phyloP scores from a whole-genome alignment of 305 asterid species.

The Fraxinus sp. region DNA sequence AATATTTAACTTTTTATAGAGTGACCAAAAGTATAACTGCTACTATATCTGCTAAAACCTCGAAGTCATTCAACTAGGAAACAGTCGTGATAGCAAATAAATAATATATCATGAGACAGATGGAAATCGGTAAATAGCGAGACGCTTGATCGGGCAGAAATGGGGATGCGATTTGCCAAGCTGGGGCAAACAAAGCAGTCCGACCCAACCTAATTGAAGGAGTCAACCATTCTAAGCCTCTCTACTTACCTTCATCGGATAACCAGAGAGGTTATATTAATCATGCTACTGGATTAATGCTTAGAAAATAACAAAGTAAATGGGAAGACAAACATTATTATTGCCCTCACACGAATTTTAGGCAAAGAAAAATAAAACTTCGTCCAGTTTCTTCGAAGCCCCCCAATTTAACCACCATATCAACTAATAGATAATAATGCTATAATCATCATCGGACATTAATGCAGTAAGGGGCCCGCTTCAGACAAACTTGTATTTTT shows the following conservation, averaged over 20 bases:
- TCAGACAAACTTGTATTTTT: not conserved
- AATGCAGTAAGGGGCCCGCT: not conserved
- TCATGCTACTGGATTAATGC: too few relatives aligned
- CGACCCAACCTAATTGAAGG: not conserved
- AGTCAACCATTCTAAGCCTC: not conserved
- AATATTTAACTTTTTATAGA: too few relatives aligned
- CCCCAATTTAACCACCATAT: constrained; percentile 14
- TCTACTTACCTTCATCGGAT: not conserved
- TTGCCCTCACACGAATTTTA: too few relatives aligned
- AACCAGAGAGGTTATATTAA: not conserved
- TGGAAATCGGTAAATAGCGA: not conserved
- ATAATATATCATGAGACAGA: not conserved
- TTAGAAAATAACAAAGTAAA: constrained; percentile 9
- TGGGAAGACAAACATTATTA: not conserved
- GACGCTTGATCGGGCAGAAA: not conserved
- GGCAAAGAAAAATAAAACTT: not conserved
- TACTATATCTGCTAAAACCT: constrained; percentile 5
- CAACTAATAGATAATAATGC: not conserved
- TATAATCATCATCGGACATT: not conserved
- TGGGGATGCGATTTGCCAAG: too few relatives aligned
- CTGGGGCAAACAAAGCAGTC: too few relatives aligned
- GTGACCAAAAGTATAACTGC: too few relatives aligned
- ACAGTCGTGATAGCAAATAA: not conserved
- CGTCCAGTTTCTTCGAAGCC: constrained; percentile 1
- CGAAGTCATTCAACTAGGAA: not conserved